Conservation (phyloP, 129 eudicot species). For the Tagetes patula region DNA sequence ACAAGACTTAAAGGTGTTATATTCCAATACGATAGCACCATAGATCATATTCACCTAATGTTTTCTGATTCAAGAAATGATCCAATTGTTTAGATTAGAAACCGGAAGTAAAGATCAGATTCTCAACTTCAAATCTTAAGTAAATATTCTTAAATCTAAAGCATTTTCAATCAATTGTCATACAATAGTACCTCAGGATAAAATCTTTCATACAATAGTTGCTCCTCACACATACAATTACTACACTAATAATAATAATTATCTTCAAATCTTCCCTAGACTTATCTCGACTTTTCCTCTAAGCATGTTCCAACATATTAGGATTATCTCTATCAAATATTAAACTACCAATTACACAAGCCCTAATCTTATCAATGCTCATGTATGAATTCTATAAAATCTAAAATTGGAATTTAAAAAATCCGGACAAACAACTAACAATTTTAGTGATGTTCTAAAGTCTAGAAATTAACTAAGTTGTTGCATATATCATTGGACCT, state of each 20-base stretch:
- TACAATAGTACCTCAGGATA: no score
- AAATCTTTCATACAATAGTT: no score
- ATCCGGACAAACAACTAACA: no score
- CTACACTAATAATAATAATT: no score
- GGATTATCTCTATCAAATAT: no score
- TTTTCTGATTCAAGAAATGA: background rate
- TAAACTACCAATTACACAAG: no score
- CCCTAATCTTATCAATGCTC: background rate
- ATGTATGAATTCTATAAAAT: conserved; percentile 1
- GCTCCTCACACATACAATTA: no score
- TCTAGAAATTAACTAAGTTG: conserved; percentile 19
- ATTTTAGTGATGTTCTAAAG: background rate
- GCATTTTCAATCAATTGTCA: no score
- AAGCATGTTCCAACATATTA: no score
- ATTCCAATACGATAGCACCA: background rate
- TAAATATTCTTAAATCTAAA: no score
- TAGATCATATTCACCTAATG: background rate
- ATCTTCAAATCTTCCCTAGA: no score
- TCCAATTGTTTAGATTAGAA: background rate
- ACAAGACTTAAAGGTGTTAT: background rate
- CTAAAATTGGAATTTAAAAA: background rate
- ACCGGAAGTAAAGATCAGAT: conserved; percentile 6
- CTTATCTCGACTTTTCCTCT: no score
- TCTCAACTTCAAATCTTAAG: background rate
- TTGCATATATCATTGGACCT: conserved; percentile 2